Conservation (phyloP, 306 rosid genomes). For the Mimosa pudica region DNA sequence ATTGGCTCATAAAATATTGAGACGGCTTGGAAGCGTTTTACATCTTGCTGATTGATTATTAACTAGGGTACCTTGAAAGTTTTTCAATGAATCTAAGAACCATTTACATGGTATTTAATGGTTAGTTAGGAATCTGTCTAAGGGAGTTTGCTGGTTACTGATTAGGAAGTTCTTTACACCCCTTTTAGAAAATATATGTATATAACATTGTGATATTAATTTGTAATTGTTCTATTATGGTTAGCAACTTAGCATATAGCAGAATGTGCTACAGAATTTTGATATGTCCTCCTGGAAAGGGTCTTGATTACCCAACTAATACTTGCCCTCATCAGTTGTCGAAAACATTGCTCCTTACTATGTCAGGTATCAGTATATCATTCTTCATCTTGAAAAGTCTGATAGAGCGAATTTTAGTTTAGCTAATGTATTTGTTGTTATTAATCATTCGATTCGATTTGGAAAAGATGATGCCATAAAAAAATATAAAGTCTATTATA, state of each 20-base stretch:
- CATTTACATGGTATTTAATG: not conserved
- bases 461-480: not conserved
- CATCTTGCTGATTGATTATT: constrained; percentile 17
- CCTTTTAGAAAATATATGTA: no score
- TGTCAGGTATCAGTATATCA: not conserved
- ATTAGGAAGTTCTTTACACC: not conserved
- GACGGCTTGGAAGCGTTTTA: not conserved
- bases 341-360: not conserved
- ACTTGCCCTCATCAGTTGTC: not conserved
- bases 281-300: not conserved
- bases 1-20: not conserved
- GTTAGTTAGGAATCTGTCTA: not conserved
- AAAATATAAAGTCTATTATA: not conserved
- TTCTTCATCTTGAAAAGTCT: not conserved
- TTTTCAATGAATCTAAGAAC: not conserved
- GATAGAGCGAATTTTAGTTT: not conserved
- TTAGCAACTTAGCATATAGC: not conserved
- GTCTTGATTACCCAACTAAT: not conserved
- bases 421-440: not conserved
- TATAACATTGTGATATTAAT: not conserved
- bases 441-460: no score
- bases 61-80: not conserved
- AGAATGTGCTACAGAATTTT: constrained; percentile 2
- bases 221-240: not conserved
- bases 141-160: not conserved